Conservation (phyloP, 352 stramenopile species). For the Thraustotheca clavata region DNA sequence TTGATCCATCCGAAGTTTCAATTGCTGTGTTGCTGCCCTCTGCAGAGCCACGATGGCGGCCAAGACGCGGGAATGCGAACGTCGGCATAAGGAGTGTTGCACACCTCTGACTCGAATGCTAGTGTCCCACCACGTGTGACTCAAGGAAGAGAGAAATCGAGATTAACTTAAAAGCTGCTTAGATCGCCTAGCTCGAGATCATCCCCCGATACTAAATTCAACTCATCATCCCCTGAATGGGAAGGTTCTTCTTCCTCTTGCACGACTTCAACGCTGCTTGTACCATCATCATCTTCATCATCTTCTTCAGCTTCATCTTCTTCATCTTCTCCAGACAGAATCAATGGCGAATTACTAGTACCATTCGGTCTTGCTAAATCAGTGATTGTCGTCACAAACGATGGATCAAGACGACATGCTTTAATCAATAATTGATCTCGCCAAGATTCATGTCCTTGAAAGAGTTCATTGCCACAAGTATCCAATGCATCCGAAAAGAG, state of each 20-base stretch:
- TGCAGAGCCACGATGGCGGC: background rate
- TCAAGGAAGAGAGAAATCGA: background rate
- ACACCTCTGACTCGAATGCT: background rate
- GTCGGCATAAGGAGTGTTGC: background rate
- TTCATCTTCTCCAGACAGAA: slow-evolving; percentile 20
- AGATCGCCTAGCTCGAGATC: slow-evolving; percentile 13
- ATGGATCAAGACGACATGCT: slow-evolving; percentile 9
- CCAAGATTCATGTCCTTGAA: slow-evolving; percentile 17
- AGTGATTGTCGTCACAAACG: slow-evolving; percentile 19
- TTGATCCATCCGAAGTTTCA: background rate
- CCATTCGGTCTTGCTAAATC: slow-evolving; percentile 11
- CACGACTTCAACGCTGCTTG: background rate
- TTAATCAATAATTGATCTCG: slow-evolving; percentile 20
- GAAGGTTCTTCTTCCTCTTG: background rate
- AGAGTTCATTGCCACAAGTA: slow-evolving; percentile 10
- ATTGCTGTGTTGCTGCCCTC: background rate
- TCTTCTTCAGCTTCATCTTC: slow-evolving; percentile 13
- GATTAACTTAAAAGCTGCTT: slow-evolving; percentile 10
- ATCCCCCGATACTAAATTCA: slow-evolving; percentile 6
- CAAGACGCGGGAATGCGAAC: slow-evolving; percentile 2
- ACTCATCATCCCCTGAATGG: background rate
- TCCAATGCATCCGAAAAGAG: slow-evolving; percentile 17
- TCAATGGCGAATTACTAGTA: slow-evolving; percentile 12
- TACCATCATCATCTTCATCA: slow-evolving; percentile 3
- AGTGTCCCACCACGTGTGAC: background rate